Percentiles rank a stretch among this genome's conserved stretches.
These are phyloP conservation scores for Clonostachys chloroleuca DNA, from an alignment of 2,329 filamentous ascomycete genomes.

Conservation along the genomic window DNA sequence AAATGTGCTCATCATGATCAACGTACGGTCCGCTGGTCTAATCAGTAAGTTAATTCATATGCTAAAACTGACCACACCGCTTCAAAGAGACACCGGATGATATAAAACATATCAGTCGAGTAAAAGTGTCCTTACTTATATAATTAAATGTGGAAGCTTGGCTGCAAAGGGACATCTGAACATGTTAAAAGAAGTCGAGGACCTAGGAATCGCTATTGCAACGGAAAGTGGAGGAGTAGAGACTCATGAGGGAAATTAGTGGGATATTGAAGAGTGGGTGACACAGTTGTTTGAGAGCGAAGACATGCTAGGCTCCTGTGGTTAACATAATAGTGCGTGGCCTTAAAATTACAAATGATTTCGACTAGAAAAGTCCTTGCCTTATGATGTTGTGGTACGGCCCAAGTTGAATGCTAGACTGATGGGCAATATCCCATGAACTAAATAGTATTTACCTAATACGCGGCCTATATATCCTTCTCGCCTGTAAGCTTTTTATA, in stretches of 20 bases:
- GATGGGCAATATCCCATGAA: neutral
- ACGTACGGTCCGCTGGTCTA: neutral
- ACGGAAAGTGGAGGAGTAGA: neutral
- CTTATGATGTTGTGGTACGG: too few species aligned
- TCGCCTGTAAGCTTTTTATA: too few species aligned
- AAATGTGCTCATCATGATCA: neutral
- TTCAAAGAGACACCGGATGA: neutral
- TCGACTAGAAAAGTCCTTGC: too few species aligned
- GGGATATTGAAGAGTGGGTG: neutral
- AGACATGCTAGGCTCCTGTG: neutral
- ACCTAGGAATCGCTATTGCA: neutral
- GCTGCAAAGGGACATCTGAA: neutral
- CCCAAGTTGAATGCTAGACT: too few species aligned
- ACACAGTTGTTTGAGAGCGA: neutral
- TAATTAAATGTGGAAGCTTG: neutral
- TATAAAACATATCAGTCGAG: neutral
- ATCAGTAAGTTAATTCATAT: neutral
- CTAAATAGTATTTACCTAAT: neutral
- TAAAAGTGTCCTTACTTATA: neutral
- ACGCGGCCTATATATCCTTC: neutral
- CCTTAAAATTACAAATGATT: too few species aligned
- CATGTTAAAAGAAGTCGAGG: neutral
- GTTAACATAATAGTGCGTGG: too few species aligned
- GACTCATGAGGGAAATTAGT: neutral
- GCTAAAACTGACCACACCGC: neutral